These are phyloP conservation scores for Penicillium ucsense DNA, from an alignment of 495 filamentous ascomycete species.

Conservation along the genomic window DNA sequence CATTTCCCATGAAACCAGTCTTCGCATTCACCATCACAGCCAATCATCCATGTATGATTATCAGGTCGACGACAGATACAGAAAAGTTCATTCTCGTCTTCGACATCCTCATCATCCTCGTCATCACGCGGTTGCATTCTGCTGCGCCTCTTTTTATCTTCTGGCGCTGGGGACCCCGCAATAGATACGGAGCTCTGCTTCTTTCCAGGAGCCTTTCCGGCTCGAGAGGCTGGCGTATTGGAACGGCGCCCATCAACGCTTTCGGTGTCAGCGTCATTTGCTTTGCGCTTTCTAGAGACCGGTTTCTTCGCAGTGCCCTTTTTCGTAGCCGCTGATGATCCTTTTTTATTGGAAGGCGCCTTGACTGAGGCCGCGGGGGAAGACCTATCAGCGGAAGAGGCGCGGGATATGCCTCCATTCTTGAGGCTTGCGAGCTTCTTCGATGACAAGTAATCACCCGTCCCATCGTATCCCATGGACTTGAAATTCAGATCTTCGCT, in stretches of 20 bases:
- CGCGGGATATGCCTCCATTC: constrained; percentile 19
- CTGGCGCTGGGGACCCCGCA: constrained; percentile 32
- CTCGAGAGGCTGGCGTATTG: constrained; percentile 40
- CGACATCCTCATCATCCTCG: constrained; percentile 31
- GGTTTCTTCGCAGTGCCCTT: constrained; percentile 50
- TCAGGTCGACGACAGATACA: constrained; percentile 65
- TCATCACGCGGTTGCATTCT: constrained; percentile 12
- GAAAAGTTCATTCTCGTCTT: constrained; percentile 45
- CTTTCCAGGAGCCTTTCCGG: constrained; percentile 38
- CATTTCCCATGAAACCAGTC: constrained; percentile 70
- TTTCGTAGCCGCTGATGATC: constrained; percentile 33
- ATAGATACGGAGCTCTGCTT: constrained; percentile 32
- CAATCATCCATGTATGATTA: constrained; percentile 70
- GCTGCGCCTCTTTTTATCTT: constrained; percentile 17
- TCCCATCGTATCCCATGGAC: constrained; percentile 20
- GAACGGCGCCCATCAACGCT: constrained; percentile 33
- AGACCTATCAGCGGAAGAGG: constrained; percentile 15
- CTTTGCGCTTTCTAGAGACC: constrained; percentile 48
- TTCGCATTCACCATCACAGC: constrained; percentile 60
- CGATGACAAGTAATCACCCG: constrained; percentile 28
- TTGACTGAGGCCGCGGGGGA: constrained; percentile 23
- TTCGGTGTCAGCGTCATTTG: constrained; percentile 36
- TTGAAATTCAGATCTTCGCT: constrained; percentile 20
- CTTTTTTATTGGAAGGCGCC: constrained; percentile 25
- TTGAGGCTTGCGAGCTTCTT: constrained; percentile 34